Evolutionary conservation across 176 grass and related monocot genomes (phyloP).

Genomic region (Thinopyrum elongatum): DNA sequence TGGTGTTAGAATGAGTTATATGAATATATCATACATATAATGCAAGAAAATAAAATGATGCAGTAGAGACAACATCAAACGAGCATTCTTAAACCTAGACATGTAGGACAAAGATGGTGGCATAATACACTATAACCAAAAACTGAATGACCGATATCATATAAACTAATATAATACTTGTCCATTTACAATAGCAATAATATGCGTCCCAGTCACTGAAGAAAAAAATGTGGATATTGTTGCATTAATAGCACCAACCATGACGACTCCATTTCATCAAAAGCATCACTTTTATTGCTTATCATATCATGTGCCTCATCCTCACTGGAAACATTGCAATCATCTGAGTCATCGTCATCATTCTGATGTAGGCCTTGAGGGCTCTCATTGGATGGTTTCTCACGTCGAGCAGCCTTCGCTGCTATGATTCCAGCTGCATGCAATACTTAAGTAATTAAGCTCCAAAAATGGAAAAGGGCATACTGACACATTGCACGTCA

Average conservation of each 20-base stretch:
- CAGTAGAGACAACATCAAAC: not conserved
- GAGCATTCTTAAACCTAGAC: not conserved
- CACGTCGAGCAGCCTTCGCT: not conserved
- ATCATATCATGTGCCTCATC: slow-evolving; percentile 8
- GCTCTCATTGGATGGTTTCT: not conserved
- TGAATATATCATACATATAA: not conserved
- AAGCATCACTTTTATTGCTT: slow-evolving; percentile 15
- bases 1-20: not conserved
- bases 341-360: slow-evolving; percentile 31
- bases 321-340: not conserved
- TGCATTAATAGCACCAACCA: slow-evolving; percentile 33
- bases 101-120: not conserved
- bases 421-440: slow-evolving; percentile 20
- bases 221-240: not conserved
- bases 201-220: not conserved
- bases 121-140: not conserved
- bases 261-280: slow-evolving; percentile 19
- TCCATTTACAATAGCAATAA: not conserved
- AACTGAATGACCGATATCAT: not conserved
- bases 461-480: not conserved
- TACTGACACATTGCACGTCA: not conserved
- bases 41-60: not conserved
- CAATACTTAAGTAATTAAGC: not conserved
- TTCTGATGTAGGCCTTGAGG: slow-evolving; percentile 10
- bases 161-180: not conserved